Conservation (phyloP, 164 flowering plant species). For the Chimonanthus salicifolius region DNA sequence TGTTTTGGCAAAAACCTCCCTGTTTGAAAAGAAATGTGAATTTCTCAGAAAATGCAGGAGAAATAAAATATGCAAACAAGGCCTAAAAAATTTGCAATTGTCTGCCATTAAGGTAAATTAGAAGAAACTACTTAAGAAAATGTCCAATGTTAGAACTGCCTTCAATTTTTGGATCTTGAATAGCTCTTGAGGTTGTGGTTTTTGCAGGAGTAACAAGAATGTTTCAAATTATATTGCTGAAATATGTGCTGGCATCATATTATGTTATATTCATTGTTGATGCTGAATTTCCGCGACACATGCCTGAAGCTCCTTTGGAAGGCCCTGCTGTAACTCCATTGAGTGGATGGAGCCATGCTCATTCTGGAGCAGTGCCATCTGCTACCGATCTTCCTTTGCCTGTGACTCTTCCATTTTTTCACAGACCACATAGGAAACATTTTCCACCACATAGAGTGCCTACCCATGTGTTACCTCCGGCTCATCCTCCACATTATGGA, state of each 20-base stretch:
- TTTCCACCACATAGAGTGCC: slow-evolving; percentile 25
- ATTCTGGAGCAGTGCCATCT: slow-evolving; percentile 16
- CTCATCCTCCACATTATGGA: slow-evolving; percentile 46
- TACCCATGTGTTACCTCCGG: slow-evolving; percentile 21
- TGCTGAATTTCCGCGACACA: not conserved
- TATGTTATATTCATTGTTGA: not conserved
- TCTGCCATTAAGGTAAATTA: not conserved
- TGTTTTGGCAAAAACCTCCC: too few species aligned
- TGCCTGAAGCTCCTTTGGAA: not conserved
- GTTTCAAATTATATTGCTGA: slow-evolving; percentile 2
- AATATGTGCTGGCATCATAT: not conserved
- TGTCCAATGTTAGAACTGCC: not conserved
- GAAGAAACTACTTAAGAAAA: not conserved
- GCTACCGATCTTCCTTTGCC: slow-evolving; percentile 36
- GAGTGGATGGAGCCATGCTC: not conserved
- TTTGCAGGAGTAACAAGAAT: slow-evolving; percentile 8
- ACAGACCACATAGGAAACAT: slow-evolving; percentile 23
- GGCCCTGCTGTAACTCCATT: slow-evolving; percentile 10
- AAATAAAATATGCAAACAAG: too few species aligned
- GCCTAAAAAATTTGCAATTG: too few species aligned
- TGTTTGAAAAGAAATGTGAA: too few species aligned
- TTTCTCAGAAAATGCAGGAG: too few species aligned
- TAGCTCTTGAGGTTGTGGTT: not conserved
- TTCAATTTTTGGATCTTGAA: not conserved
- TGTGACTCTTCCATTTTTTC: slow-evolving; percentile 28